Evolutionary conservation across 179 eudicot species (phyloP), one percentile per base, ranked within the genome.

Genomic region (Nepenthes alata): DNA sequence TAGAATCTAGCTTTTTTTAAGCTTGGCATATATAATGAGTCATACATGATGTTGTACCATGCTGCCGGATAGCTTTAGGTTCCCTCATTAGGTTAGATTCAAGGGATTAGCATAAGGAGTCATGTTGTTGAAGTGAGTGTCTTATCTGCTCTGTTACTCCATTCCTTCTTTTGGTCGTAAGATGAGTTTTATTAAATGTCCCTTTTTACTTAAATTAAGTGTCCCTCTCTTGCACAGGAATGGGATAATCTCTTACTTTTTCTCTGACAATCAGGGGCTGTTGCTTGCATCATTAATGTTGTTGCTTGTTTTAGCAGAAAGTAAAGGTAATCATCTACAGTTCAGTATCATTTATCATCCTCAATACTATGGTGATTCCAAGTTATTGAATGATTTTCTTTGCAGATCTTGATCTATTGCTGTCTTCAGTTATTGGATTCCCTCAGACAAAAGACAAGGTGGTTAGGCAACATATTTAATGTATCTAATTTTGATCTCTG

Each of bases 221-320:
- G 5, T 13, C 6, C 2, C 14, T 37, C 48, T 68, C 11, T 57
- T 68, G 63, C 70, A 70, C 80, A 81, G 85, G 78, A 62, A 34
- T 55, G 85, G 85, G 55, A 62, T 81, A 58, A 59, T 81, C 61
- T 35, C 75, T 1, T 64, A 59, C 59, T 61, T 81, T 64, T 69
- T 76, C 61, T 76, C 83, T 47, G 83, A 76, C 52, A 62, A 74
- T 67, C 67, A 61, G 39, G 57, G 60, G 51, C 72, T 64, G 34
- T 57, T 69, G 57, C 72, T 78, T 47, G 77, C 77, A 35, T 71
- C 86, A 47, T 76, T 81, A 68, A 69, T 81, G 81, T 61, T 81
- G 38, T 76, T 78, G 66, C 68, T 81, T 59, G 61, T 78, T 65
- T 65, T 81, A 66, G 77, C 79, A 53, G 86, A 78, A 79, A 76